Conservation (phyloP, 441 rosid genomes). For the Eugenia klotzschiana region DNA sequence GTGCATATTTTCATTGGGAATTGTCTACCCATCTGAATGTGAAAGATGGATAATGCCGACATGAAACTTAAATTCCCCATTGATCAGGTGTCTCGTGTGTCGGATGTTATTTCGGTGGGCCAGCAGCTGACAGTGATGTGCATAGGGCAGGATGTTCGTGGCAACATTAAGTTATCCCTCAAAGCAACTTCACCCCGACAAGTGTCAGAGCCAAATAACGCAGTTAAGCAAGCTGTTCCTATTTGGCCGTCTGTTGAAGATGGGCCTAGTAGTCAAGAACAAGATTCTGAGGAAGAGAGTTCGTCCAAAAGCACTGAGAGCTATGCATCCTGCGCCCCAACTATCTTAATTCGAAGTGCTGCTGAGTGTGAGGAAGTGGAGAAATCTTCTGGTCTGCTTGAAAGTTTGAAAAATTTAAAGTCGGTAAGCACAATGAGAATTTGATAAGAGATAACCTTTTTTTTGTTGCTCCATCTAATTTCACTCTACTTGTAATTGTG, state of each 20-base stretch:
- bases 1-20: neutral
- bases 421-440: slow-evolving; percentile 2
- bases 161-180: slow-evolving; percentile 81
- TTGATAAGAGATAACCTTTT: slow-evolving; percentile 1
- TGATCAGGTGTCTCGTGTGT: slow-evolving; percentile 62
- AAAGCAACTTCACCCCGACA: slow-evolving; percentile 40
- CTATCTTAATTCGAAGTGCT: slow-evolving; percentile 66
- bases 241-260: slow-evolving; percentile 28
- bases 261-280: slow-evolving; percentile 19
- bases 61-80: neutral
- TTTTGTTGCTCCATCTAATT: slow-evolving; percentile 5
- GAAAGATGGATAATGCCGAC: neutral
- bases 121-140: slow-evolving; percentile 73
- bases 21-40: neutral
- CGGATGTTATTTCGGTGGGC: slow-evolving; percentile 70
- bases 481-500: slow-evolving; percentile 5
- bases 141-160: slow-evolving; percentile 87
- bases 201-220: slow-evolving; percentile 10
- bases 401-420: slow-evolving; percentile 20
- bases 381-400: slow-evolving; percentile 21
- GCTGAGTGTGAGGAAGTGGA: slow-evolving; percentile 81
- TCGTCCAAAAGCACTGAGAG: slow-evolving; percentile 4
- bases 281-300: slow-evolving; percentile 14
- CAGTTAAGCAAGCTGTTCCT: slow-evolving; percentile 19
- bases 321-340: slow-evolving; percentile 30